Evolutionary conservation across 805 yeast species (phyloP).

Genomic region (Cyberlindnera petersonii): DNA sequence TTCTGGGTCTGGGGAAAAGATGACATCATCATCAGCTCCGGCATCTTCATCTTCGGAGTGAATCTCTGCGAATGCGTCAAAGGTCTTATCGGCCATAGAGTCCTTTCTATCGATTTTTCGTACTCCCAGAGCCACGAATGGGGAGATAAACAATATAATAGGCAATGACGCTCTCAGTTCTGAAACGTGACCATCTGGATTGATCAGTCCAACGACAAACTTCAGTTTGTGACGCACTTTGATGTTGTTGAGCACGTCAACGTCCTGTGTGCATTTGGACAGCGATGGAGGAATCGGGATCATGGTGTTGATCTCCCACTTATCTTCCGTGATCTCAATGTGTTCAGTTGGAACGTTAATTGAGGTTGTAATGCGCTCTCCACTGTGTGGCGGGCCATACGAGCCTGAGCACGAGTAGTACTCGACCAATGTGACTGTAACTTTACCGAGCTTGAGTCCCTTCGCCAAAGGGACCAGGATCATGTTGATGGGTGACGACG

Average conservation of each 20-base stretch:
- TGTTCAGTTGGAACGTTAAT: conserved; percentile 36
- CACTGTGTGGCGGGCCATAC: conserved; percentile 51
- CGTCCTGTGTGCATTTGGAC: conserved; percentile 81
- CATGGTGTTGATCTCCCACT: conserved; percentile 68
- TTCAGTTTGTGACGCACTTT: conserved; percentile 88
- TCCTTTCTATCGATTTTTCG: conserved; percentile 28
- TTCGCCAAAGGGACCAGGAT: conserved; percentile 75
- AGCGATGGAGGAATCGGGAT: conserved; percentile 70
- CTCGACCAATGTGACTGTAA: conserved; percentile 67
- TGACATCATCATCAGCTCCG: conserved; percentile 35
- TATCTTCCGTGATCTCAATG: conserved; percentile 40
- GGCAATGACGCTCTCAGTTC: conserved; percentile 91
- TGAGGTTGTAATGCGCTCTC: conserved; percentile 61
- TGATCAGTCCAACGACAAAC: conserved; percentile 70
- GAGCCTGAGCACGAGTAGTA: conserved; percentile 57
- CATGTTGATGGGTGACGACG: conserved; percentile 65
- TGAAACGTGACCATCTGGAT: conserved; percentile 90
- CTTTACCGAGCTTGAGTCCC: conserved; percentile 74
- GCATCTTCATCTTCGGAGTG: conserved; percentile 25
- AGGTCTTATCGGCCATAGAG: conserved; percentile 22
- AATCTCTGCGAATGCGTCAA: conserved; percentile 26
- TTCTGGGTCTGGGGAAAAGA: conserved; percentile 37
- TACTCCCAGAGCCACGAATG: conserved; percentile 72
- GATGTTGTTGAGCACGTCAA: conserved; percentile 61
- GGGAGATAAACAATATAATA: conserved; percentile 68